Conservation (phyloP, 1,284 basidiomycete species). For the Schizopora paradoxa region DNA sequence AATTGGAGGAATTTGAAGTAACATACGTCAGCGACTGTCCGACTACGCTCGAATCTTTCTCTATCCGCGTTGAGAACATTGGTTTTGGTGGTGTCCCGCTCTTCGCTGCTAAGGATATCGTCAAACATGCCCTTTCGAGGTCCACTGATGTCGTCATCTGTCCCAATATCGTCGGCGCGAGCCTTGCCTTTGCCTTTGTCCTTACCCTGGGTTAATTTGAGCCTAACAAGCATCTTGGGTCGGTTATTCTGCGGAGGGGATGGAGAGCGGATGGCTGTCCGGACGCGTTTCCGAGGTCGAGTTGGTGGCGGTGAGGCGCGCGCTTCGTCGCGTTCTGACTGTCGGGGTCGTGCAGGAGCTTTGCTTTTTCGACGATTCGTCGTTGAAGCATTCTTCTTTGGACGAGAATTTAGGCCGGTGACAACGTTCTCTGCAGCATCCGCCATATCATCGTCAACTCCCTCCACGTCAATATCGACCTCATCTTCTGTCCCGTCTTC, state of each 20-base stretch:
- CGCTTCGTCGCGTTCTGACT: conserved; percentile 10
- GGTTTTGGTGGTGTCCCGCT: conserved; percentile 79
- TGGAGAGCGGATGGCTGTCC: conserved; percentile 21
- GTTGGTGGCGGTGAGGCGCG: conserved; percentile 12
- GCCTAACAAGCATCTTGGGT: conserved; percentile 40
- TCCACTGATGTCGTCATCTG: conserved; percentile 50
- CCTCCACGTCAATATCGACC: conserved; percentile 26
- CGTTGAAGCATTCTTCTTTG: conserved; percentile 2
- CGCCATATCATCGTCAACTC: conserved; percentile 25
- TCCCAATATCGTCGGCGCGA: conserved; percentile 19
- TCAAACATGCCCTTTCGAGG: conserved; percentile 65
- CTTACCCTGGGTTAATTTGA: conserved; percentile 50
- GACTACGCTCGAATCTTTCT: conserved; percentile 70
- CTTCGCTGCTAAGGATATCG: conserved; percentile 63
- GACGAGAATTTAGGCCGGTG: not conserved
- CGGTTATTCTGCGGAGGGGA: conserved; percentile 28
- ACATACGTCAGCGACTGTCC: conserved; percentile 62
- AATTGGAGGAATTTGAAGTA: not conserved
- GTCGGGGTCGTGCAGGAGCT: conserved; percentile 10
- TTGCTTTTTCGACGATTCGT: conserved; percentile 4
- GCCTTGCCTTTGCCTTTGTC: conserved; percentile 53
- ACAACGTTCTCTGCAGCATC: conserved; percentile 16
- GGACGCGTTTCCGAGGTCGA: conserved; percentile 13
- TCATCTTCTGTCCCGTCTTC: conserved; percentile 21
- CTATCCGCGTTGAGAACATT: conserved; percentile 64